Evolutionary conservation across 2,329 filamentous ascomycete genomes (phyloP).

Genomic region (Aspergillus persii): DNA sequence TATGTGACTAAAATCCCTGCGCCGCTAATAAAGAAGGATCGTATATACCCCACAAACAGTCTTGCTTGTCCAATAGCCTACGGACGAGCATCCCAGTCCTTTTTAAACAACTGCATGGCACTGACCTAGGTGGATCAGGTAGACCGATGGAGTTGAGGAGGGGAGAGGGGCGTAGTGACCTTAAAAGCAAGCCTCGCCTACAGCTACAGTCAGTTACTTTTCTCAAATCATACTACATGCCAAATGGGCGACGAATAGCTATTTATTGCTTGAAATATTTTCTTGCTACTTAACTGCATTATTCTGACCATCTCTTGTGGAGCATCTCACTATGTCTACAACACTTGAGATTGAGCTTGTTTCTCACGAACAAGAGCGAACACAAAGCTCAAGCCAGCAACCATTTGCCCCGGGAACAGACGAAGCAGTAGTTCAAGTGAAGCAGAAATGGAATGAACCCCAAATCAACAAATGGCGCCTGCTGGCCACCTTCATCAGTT

Average conservation of each 20-base stretch:
- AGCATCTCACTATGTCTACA: not conserved
- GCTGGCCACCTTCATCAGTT: constrained; percentile 50
- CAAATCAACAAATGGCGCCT: constrained; percentile 18
- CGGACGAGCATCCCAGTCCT: no score
- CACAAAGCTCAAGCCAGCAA: not conserved
- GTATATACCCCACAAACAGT: not conserved
- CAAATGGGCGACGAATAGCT: not conserved
- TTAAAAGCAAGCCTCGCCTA: not conserved
- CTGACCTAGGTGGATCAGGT: not conserved
- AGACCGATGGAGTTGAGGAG: not conserved
- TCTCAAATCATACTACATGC: not conserved
- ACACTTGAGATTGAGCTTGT: constrained; percentile 4
- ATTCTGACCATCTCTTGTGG: not conserved
- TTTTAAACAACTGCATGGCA: not conserved
- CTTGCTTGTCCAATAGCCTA: not conserved
- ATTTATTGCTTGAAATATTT: not conserved
- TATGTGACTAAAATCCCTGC: not conserved
- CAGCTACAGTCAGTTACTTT: no score
- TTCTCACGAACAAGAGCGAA: not conserved
- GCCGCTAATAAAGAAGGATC: not conserved
- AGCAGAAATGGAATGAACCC: constrained; percentile 19
- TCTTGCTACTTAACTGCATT: not conserved
- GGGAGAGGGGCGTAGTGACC: not conserved
- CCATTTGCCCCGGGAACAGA: constrained; percentile 3
- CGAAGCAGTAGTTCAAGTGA: constrained; percentile 3